Evolutionary conservation across 345 rosid species (phyloP).

Genomic region (Dimocarpus longan): DNA sequence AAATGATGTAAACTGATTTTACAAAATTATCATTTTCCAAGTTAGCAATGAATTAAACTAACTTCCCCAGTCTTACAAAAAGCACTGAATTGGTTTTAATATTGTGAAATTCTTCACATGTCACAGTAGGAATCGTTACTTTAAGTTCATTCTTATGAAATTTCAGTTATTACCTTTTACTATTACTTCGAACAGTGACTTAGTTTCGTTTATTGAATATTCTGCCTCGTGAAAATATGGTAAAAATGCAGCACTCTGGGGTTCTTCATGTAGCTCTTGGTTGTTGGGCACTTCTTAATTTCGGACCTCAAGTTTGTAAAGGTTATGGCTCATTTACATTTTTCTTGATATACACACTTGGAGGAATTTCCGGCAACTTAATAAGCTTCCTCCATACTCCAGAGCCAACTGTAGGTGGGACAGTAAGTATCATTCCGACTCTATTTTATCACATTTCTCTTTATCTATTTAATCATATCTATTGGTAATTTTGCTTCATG

Average conservation of each 20-base stretch:
- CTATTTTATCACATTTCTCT: not conserved
- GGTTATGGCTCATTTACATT: conserved; percentile 77
- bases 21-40: too few relatives aligned
- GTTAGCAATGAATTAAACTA: too few relatives aligned
- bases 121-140: too few relatives aligned
- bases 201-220: not conserved
- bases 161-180: too few relatives aligned
- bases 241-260: conserved; percentile 71
- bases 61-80: too few relatives aligned
- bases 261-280: conserved; percentile 71
- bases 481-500: too few relatives aligned
- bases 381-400: conserved; percentile 87
- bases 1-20: too few relatives aligned
- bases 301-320: conserved; percentile 78
- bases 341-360: conserved; percentile 73
- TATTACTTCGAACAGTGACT: too few relatives aligned
- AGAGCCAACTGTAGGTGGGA: conserved; percentile 83
- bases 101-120: not conserved
- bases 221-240: not conserved
- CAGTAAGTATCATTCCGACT: conserved; percentile 50
- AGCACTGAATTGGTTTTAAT: not conserved
- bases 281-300: conserved; percentile 77
- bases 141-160: too few relatives aligned
- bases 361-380: conserved; percentile 88
- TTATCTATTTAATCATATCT: not conserved